Evolutionary conservation across 352 stramenopile species (phyloP), one percentile per base, ranked within the genome.

Genomic region (Globisporangium recalcitrans): DNA sequence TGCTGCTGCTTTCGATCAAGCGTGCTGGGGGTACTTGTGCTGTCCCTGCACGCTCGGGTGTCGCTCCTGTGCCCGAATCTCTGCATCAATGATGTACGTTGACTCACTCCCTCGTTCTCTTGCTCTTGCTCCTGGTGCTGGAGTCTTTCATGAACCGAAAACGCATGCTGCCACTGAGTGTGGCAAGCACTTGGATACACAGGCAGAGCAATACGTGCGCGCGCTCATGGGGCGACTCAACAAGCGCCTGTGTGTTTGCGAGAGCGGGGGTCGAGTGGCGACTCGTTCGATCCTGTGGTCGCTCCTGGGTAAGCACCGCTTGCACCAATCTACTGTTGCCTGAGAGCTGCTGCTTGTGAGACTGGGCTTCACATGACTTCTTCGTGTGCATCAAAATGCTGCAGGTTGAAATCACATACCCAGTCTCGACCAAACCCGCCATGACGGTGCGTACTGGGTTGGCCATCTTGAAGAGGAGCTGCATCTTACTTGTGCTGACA

Each of bases 151-250:
- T 4, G 11, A 3, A 6, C n/a, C 9, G 1, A 24, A 11, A 6
- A 29, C 13, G 14, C 36, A 19, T 34, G 34, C 13, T 59, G 14
- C 3, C 31, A 34, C 36, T 27, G 22, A 11, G n/a, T 51, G 46
- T 46, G 40, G 22, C 26, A 16, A 19, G 22, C 16, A 65, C 29
- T 7, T 52, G 9, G 9, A 24, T 38, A 16, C 21, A 14, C 55
- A 91, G 82, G 82, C 80, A 6, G 80, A 89, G 62, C 77, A 87
- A 49, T 91, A 91, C 60, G 77, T 87, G 13, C 71, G 72, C 6
- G 73, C 82, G 31, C 74, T 91, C 14, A 71, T 81, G 11, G 38
- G 52, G 10, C 77, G 82, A 24, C 82, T 91, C 65, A 91, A 89
- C 60, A 78, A 74, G 29, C 75, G 82, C 0, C 61, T 72, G 14